Base-by-base conservation (phyloP, 805 yeast species). In the Myxozyma melibiosi region DNA sequence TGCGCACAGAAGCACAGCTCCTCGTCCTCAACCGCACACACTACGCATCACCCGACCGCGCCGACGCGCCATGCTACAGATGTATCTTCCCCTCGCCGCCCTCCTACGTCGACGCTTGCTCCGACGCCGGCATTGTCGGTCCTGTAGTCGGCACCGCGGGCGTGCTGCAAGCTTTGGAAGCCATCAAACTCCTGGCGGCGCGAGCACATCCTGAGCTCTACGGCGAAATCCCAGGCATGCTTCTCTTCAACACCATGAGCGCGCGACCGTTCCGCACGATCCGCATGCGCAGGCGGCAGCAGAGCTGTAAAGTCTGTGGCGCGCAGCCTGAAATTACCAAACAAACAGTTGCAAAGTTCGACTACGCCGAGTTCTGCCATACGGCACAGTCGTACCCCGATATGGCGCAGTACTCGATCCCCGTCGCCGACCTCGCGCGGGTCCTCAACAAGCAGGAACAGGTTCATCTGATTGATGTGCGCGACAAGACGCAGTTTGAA, bases 101-200 rank as follows among this genome's bases (percentile, higher is more conserved):
- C 0, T 83, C 91, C 1, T 77, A 87, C 1, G 90, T 91, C 0
- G 81, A 90, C 0, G 80, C 95, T 0, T 94, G 99, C 66, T 82
- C 88, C 13, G 98, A 90, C 71, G 96, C 96, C 2, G 97, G 97
- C 4, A 95, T 92, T 0, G 71, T 94, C 25, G 99, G 99, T 0
- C 96, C 98, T 0, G 94, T 91, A n/a, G 95, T 94, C 53, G 99
- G 99, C 0, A 66, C 90, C 0, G 82, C 92, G 68, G 99, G 99
- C 8, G 77, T 84, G 0, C 78, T 88, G 77, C 92, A 94, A 87
- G 96, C 97, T 0, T 73, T 86, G 20, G 99, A 94, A 67, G 78
- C 96, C 0, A 78, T 95, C 25, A 91, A 92, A 68, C 76, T 92
- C 1, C 76, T 85, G 2, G 84, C 79, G 0, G 74, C 72, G 35